Percentiles rank a stretch among this genome's conserved stretches.
These are phyloP conservation scores for Cutaneotrichosporon sp. DNA, from an alignment of 1,284 basidiomycete genomes.

Conservation along the genomic window DNA sequence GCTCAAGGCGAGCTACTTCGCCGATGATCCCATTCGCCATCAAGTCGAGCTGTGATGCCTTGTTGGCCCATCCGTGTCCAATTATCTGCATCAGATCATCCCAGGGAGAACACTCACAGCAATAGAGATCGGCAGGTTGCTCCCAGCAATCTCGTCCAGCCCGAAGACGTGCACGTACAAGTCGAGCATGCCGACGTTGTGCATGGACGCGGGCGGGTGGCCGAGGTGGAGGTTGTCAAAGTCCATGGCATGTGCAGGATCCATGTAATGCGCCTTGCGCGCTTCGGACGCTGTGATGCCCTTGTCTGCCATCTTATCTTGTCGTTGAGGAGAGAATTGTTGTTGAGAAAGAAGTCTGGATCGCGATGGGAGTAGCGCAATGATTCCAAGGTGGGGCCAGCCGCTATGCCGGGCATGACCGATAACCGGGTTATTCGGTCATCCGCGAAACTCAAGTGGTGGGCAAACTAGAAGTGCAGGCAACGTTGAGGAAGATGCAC, in stretches of 20 bases:
- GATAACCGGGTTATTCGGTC: background rate
- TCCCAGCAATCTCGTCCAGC: constrained; percentile 41
- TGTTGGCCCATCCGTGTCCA: constrained; percentile 42
- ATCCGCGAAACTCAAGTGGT: background rate
- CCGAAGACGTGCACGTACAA: constrained; percentile 43
- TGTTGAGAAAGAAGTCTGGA: background rate
- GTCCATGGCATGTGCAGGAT: constrained; percentile 22
- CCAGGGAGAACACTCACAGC: background rate
- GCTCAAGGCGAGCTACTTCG: constrained; percentile 19
- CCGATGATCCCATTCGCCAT: constrained; percentile 43
- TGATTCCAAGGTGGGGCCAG: background rate
- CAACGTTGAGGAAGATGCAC: too few species aligned
- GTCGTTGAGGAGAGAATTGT: background rate
- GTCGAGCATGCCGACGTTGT: constrained; percentile 31
- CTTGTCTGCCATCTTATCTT: background rate
- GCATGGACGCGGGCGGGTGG: constrained; percentile 18
- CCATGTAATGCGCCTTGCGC: constrained; percentile 14
- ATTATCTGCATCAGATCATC: constrained; percentile 31
- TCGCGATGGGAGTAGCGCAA: background rate
- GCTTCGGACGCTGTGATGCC: background rate
- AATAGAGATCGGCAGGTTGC: constrained; percentile 32
- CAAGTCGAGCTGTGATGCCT: constrained; percentile 35
- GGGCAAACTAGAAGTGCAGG: too few species aligned
- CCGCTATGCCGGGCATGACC: background rate
- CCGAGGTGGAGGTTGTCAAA: constrained; percentile 29